phyloP scores from a whole-genome alignment of 371 early-diverging fungal genomes.

The Mortierella sp. region DNA sequence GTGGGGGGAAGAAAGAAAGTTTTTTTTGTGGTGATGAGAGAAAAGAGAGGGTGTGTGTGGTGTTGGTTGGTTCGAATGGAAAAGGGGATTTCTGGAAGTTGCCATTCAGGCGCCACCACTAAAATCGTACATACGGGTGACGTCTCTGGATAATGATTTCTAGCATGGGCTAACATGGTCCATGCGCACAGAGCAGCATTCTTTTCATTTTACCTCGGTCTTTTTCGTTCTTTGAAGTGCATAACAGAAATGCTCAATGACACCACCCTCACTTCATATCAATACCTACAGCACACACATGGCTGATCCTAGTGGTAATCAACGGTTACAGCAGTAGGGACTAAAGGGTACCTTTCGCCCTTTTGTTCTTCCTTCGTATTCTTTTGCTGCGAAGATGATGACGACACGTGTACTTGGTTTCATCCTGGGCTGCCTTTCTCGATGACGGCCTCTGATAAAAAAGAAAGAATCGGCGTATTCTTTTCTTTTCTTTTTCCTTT shows the following conservation, averaged over 20 bases:
- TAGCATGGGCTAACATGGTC: not conserved
- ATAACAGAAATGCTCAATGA: not conserved
- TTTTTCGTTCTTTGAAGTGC: not conserved
- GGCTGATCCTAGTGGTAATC: not conserved
- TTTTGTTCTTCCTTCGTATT: not conserved
- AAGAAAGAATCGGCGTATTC: too few species aligned
- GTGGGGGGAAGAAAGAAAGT: not conserved
- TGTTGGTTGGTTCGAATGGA: not conserved
- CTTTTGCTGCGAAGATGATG: too few species aligned
- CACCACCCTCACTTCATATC: not conserved
- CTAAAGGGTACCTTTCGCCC: not conserved
- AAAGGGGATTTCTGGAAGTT: not conserved
- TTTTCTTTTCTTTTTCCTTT: not conserved
- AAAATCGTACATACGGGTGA: too few species aligned
- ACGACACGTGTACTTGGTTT: conserved; percentile 7
- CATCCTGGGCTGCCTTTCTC: not conserved
- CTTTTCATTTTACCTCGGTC: not conserved
- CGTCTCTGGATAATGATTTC: not conserved
- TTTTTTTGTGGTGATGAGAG: not conserved
- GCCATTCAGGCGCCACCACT: conserved; percentile 10
- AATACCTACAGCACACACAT: not conserved
- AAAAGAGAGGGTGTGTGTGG: not conserved
- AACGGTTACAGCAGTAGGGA: not conserved
- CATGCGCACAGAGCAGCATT: not conserved
- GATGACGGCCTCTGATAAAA: too few species aligned